These are phyloP conservation scores for Russula sp. DNA, from an alignment of 768 basidiomycete genomes.

Conservation along the genomic window DNA sequence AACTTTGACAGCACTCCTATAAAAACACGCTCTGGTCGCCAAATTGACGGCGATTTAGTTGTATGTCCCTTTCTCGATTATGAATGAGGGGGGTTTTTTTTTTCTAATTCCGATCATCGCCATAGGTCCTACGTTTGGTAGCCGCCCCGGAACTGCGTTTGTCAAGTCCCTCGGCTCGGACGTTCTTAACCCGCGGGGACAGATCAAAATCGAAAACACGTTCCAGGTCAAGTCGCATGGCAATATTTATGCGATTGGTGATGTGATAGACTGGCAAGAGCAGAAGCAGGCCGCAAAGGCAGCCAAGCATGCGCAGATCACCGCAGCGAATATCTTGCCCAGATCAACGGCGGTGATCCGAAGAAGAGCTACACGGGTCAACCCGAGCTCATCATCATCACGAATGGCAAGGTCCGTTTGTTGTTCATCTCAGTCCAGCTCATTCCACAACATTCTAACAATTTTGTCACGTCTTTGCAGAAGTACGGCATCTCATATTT, in stretches of 20 bases:
- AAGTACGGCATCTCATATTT: conserved; percentile 19
- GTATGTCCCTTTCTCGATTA: conserved; percentile 40
- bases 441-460: neutral
- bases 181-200: conserved; percentile 39
- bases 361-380: conserved; percentile 48
- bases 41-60: conserved; percentile 54
- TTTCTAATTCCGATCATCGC: neutral
- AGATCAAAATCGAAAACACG: conserved; percentile 54
- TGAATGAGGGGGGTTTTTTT: neutral
- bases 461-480: neutral
- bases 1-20: conserved; percentile 39
- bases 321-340: conserved; percentile 50
- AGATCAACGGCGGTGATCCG: conserved; percentile 41
- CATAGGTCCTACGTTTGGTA: conserved; percentile 36
- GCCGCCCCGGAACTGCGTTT: conserved; percentile 53
- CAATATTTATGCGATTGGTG: conserved; percentile 62
- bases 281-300: conserved; percentile 59
- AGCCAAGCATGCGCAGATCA: conserved; percentile 42
- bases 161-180: conserved; percentile 45
- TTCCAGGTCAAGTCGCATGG: conserved; percentile 53
- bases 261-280: conserved; percentile 60
- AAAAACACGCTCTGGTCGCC: conserved; percentile 50
- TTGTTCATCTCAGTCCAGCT: neutral
- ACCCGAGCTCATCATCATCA: conserved; percentile 48
- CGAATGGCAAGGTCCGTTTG: conserved; percentile 29